A percentile compares a stretch with the other conserved stretches of the same genome.
These are phyloP conservation scores for Rehmannia glutinosa DNA, from an alignment of 257 asterid genomes.

Conservation along the genomic window DNA sequence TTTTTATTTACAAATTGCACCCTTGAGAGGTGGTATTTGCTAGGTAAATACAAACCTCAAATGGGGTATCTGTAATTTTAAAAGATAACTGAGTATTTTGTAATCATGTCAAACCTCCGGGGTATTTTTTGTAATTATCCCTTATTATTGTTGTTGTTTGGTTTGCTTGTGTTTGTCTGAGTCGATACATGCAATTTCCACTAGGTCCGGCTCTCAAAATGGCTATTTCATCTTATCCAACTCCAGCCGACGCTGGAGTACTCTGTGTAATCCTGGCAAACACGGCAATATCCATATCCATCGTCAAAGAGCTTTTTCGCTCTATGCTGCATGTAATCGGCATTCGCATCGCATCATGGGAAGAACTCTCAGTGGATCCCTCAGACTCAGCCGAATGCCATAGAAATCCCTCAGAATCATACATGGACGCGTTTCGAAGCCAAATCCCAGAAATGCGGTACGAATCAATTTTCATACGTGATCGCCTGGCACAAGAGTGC, in stretches of 20 bases:
- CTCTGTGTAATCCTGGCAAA: slow-evolving; percentile 70
- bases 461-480: slow-evolving; percentile 35
- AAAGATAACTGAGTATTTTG: too few species aligned
- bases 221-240: slow-evolving; percentile 78
- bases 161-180: slow-evolving; percentile 2
- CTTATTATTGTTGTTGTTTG: too few species aligned
- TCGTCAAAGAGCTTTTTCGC: slow-evolving; percentile 56
- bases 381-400: slow-evolving; percentile 37
- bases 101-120: too few species aligned
- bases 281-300: slow-evolving; percentile 77
- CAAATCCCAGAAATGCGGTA: slow-evolving; percentile 55
- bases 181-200: background rate
- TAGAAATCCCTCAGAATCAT: slow-evolving; percentile 49
- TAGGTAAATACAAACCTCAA: too few species aligned
- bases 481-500: slow-evolving; percentile 42
- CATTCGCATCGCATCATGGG: slow-evolving; percentile 67
- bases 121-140: too few species aligned
- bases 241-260: slow-evolving; percentile 82
- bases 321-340: slow-evolving; percentile 66
- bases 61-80: too few species aligned
- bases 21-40: too few species aligned
- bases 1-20: too few species aligned
- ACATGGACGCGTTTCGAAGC: slow-evolving; percentile 64
- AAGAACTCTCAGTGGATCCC: slow-evolving; percentile 48
- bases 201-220: slow-evolving; percentile 35